Evolutionary conservation across 148 eudicot genomes (phyloP).

Genomic region (Chenopodium berlandieri): DNA sequence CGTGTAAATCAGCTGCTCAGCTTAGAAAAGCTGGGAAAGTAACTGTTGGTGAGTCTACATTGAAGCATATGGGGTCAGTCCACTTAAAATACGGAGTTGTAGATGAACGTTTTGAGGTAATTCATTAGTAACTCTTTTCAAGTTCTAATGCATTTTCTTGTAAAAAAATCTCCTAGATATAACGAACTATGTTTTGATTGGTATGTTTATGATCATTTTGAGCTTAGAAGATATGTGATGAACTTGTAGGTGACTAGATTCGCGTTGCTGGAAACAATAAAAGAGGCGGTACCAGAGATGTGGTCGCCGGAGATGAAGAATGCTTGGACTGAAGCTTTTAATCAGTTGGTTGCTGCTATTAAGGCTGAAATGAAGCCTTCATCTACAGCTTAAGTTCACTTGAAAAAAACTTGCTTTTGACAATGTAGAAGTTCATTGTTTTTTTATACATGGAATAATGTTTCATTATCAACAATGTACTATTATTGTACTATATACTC

Average conservation of each 20-base stretch:
- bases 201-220: not conserved
- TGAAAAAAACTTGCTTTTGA: not conserved
- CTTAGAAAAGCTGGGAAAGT: constrained; percentile 67
- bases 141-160: not conserved
- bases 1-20: constrained; percentile 79
- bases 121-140: not conserved
- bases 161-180: not conserved
- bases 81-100: constrained; percentile 74
- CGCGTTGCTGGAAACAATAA: constrained; percentile 71
- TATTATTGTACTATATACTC: too few relatives aligned
- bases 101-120: constrained; percentile 83
- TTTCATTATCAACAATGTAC: too few relatives aligned
- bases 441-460: too few relatives aligned
- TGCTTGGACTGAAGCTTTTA: constrained; percentile 77
- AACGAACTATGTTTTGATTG: too few relatives aligned
- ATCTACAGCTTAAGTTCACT: not conserved
- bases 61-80: constrained; percentile 51
- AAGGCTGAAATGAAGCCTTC: constrained; percentile 63
- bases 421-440: too few relatives aligned
- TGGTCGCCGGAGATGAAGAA: constrained; percentile 76
- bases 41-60: constrained; percentile 56
- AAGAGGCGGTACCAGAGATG: constrained; percentile 75
- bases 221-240: not conserved
- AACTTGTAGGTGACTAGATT: constrained; percentile 56
- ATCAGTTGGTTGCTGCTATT: constrained; percentile 70